These are phyloP conservation scores for Dichomitus squalens DNA, from an alignment of 1,284 basidiomycete species.

Conservation along the genomic window DNA sequence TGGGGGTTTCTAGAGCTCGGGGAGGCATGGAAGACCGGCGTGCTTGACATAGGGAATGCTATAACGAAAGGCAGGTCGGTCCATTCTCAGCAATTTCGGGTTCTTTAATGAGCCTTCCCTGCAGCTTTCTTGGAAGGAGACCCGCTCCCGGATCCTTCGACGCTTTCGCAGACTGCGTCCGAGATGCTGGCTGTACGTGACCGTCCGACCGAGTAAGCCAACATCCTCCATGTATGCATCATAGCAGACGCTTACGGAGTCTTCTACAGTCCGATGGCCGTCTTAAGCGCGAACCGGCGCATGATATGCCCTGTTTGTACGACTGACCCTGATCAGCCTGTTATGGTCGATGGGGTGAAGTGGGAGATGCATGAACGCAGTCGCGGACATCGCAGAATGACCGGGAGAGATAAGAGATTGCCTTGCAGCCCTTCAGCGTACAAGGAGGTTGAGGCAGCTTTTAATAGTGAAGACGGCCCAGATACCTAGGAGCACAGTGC, in stretches of 20 bases:
- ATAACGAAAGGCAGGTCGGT: conserved; percentile 43
- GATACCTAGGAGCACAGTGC: neutral
- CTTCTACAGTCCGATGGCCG: conserved; percentile 52
- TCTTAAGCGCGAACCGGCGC: conserved; percentile 61
- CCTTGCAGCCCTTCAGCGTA: neutral
- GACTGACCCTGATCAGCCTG: conserved; percentile 56
- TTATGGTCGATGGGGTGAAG: conserved; percentile 72
- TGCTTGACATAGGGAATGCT: conserved; percentile 50
- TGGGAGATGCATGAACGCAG: conserved; percentile 69
- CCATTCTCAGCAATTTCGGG: neutral
- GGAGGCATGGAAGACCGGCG: conserved; percentile 58
- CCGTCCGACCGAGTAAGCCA: conserved; percentile 52
- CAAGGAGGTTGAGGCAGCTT: neutral
- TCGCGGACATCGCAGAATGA: conserved; percentile 51
- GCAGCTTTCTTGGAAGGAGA: conserved; percentile 62
- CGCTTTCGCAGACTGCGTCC: conserved; percentile 57
- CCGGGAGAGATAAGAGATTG: conserved; percentile 3
- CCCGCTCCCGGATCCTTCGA: conserved; percentile 59
- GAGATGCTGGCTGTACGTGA: conserved; percentile 49
- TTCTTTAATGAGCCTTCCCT: neutral
- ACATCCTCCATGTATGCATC: neutral
- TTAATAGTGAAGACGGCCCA: neutral
- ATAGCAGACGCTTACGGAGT: conserved; percentile 1
- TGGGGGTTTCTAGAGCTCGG: conserved; percentile 49
- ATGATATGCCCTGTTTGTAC: conserved; percentile 76